Evolutionary conservation across 2,329 filamentous ascomycete genomes (phyloP).

Genomic region (Tolypocladium sp.): DNA sequence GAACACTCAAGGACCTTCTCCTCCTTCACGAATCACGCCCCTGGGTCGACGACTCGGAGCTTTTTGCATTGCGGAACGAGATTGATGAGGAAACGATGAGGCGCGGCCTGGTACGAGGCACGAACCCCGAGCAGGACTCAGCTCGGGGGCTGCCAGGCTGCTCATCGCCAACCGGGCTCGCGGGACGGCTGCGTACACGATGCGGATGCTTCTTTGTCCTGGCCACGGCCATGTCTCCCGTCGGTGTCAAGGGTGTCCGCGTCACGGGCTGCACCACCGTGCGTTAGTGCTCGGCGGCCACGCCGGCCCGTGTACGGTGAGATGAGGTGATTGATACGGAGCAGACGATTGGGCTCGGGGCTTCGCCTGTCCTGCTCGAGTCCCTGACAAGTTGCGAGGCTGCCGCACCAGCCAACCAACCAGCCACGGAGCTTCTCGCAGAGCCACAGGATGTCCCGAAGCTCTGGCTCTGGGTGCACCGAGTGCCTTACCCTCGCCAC

Average conservation of each 20-base stretch:
- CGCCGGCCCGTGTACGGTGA: neutral
- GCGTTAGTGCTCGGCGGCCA: neutral
- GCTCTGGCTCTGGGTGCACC: neutral
- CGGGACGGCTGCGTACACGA: neutral
- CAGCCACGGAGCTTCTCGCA: neutral
- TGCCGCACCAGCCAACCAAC: neutral
- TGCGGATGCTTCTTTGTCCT: neutral
- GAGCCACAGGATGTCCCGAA: neutral
- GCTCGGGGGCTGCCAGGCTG: neutral
- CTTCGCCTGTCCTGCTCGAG: neutral
- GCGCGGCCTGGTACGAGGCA: neutral
- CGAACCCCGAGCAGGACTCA: neutral
- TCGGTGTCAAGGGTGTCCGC: neutral
- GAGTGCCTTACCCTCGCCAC: neutral
- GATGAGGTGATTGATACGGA: neutral
- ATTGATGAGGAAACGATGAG: neutral
- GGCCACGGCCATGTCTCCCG: neutral
- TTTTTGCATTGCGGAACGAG: neutral
- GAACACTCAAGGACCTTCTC: conserved; percentile 1
- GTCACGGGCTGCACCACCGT: neutral
- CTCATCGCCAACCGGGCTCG: neutral
- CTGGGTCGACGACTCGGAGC: neutral
- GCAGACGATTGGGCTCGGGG: neutral
- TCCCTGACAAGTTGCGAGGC: neutral
- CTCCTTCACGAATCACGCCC: neutral